A percentile compares a stretch with the other conserved stretches of the same genome.
phyloP scores from a whole-genome alignment of 83 land plant genomes.

The Thuja plicata region DNA sequence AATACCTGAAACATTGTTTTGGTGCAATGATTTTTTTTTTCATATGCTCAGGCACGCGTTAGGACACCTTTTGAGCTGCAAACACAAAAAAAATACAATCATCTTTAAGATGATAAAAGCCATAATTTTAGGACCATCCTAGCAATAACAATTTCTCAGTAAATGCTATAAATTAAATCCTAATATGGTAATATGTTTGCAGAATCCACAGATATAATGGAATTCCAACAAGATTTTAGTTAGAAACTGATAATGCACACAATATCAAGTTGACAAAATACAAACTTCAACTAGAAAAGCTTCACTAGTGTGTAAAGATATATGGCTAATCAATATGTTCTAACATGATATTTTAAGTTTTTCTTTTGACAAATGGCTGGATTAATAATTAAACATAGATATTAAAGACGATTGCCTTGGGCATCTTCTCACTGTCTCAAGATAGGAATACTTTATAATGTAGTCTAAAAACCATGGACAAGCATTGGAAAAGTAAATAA shows the following conservation, averaged over 20 bases:
- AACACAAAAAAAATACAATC: not conserved
- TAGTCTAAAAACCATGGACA: not conserved
- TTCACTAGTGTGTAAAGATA: not conserved
- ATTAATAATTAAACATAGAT: not conserved
- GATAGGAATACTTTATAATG: not conserved
- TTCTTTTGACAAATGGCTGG: not conserved
- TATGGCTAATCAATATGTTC: not conserved
- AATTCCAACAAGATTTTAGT: not conserved
- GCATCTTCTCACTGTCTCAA: not conserved
- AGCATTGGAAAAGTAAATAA: not conserved
- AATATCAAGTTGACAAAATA: not conserved
- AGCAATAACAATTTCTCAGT: not conserved
- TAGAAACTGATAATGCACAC: not conserved
- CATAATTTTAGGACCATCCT: not conserved
- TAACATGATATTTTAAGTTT: not conserved
- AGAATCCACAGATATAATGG: not conserved
- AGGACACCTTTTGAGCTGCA: conserved; percentile 16
- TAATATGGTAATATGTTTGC: not conserved
- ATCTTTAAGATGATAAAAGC: not conserved
- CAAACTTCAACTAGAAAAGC: not conserved
- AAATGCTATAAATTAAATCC: not conserved
- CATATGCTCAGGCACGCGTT: not conserved
- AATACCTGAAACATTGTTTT: not conserved
- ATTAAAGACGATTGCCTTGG: not conserved
- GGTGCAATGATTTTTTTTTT: not conserved